Conservation (phyloP, 2,329 filamentous ascomycete species). For the Reticulascus tulasneorum region DNA sequence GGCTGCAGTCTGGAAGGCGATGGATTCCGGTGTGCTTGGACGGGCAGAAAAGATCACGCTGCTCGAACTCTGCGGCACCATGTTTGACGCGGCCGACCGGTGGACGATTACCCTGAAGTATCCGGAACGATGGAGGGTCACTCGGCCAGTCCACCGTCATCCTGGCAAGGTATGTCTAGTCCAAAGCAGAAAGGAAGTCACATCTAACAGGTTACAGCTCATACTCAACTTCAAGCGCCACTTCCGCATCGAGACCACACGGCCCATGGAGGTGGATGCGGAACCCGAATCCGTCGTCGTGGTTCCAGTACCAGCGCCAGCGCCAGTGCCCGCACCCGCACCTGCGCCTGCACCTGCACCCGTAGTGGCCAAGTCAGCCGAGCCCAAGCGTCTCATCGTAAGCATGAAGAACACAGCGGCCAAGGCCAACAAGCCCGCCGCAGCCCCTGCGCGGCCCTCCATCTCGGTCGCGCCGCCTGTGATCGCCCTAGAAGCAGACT, state of each 20-base stretch:
- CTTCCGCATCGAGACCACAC: slow-evolving; percentile 28
- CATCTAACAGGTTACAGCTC: slow-evolving; percentile 25
- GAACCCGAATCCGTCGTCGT: slow-evolving; percentile 2
- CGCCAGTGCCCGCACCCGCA: slow-evolving; percentile 13
- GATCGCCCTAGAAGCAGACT: slow-evolving; percentile 9
- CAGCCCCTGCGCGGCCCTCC: slow-evolving; percentile 3
- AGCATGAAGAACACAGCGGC: slow-evolving; percentile 29
- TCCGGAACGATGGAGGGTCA: slow-evolving; percentile 37
- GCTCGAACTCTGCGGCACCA: slow-evolving; percentile 40
- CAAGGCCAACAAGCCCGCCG: slow-evolving; percentile 28
- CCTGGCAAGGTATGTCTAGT: slow-evolving; percentile 28
- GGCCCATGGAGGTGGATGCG: slow-evolving; percentile 3
- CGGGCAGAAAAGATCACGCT: slow-evolving; percentile 38
- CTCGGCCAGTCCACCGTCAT: slow-evolving; percentile 29
- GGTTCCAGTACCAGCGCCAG: slow-evolving; percentile 16
- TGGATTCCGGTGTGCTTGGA: slow-evolving; percentile 34
- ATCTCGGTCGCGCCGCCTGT: slow-evolving; percentile 6
- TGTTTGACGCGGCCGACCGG: slow-evolving; percentile 40
- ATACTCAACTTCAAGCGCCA: slow-evolving; percentile 34
- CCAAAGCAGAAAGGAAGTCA: not conserved
- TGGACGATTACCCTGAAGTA: slow-evolving; percentile 38
- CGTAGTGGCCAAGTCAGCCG: slow-evolving; percentile 3
- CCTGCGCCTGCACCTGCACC: slow-evolving; percentile 9
- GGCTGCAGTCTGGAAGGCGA: slow-evolving; percentile 38
- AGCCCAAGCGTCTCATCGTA: slow-evolving; percentile 24